Evolutionary conservation across 192 early-diverging fungal species (phyloP).

Genomic region (Chytriomyces sp.): DNA sequence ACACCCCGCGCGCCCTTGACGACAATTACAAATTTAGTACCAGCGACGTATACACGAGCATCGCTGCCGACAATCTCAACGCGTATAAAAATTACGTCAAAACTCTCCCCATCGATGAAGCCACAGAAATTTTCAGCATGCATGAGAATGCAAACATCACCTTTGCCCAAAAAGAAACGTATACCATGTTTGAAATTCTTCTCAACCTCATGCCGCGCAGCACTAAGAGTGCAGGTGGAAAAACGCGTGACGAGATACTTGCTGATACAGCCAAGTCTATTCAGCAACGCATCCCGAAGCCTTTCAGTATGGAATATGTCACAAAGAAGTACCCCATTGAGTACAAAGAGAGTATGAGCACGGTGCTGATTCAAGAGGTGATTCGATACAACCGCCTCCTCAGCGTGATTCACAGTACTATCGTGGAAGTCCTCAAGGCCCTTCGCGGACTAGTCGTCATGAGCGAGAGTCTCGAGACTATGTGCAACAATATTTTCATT

Average conservation of each 20-base stretch:
- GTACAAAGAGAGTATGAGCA: constrained; percentile 63
- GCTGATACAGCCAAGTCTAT: constrained; percentile 51
- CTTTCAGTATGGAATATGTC: constrained; percentile 51
- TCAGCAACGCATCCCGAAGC: constrained; percentile 53
- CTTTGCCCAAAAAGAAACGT: constrained; percentile 64
- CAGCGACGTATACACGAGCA: constrained; percentile 45
- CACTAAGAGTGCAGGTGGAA: constrained; percentile 44
- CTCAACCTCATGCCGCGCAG: constrained; percentile 56
- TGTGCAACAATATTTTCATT: constrained; percentile 60
- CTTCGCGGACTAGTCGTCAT: constrained; percentile 61
- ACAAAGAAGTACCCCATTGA: constrained; percentile 58
- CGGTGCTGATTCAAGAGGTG: constrained; percentile 61
- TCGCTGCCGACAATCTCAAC: constrained; percentile 47
- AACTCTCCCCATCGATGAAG: constrained; percentile 57
- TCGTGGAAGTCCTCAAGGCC: constrained; percentile 56
- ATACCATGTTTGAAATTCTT: constrained; percentile 56
- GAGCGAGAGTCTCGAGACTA: constrained; percentile 57
- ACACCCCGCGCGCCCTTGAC: constrained; percentile 53
- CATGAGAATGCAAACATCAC: constrained; percentile 68
- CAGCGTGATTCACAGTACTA: constrained; percentile 50
- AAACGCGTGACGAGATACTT: constrained; percentile 55
- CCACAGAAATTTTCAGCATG: constrained; percentile 62
- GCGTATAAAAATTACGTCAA: constrained; percentile 58
- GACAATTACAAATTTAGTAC: constrained; percentile 56
- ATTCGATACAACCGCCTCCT: constrained; percentile 62